Evolutionary conservation across 208 protist genomes (phyloP), one percentile per base, ranked within the genome.

Genomic region (Leptomonas pyrrhocoris): DNA sequence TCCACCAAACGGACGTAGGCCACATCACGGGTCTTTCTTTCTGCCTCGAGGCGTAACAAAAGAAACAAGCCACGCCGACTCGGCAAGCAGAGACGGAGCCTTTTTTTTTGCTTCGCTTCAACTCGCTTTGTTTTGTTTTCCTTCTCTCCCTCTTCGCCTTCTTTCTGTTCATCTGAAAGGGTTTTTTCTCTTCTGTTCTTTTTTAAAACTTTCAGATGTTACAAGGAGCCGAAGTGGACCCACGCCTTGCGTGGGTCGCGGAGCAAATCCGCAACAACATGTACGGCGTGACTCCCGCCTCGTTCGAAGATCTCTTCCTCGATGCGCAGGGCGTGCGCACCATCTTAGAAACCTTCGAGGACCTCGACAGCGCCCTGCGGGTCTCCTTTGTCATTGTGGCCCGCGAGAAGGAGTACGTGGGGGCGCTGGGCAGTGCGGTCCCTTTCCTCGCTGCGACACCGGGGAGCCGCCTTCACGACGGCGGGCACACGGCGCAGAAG

Each of bases 241-340:
- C 92, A 2, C 83, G 92, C 34, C 73, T 97, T 27, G 51, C 74
- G 54, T 97, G 92, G 92, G 71, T 95, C 18, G 64, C 80, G 16
- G 48, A 69, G 23, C 86, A 84, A 48, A 71, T 97, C 23, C 71
- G 64, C 19, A 75, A 70, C 48, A 85, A 72, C 68, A 50, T 97
- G n/a, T 68, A 85, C 69, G 86, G 87, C 57, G 81, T 97, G 23
- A 63, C 63, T 2, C 75, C 84, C 23, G 77, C 62, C 2, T 87
- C 82, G 12, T 66, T 97, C 23, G 23, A 51, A 1, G 81, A 94
- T 38, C 69, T 97, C 8, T 83, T 92, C 40, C 23, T 49, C 13
- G 81, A 94, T 27, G 54, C 40, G 23, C 68, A 73, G 15, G 59
- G 75, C 5, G 70, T 85, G 28, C 27, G 25, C 21, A 76, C 68